Base-by-base conservation (phyloP, 2,329 filamentous ascomycete genomes). In the Phaeosphaeria sp. region DNA sequence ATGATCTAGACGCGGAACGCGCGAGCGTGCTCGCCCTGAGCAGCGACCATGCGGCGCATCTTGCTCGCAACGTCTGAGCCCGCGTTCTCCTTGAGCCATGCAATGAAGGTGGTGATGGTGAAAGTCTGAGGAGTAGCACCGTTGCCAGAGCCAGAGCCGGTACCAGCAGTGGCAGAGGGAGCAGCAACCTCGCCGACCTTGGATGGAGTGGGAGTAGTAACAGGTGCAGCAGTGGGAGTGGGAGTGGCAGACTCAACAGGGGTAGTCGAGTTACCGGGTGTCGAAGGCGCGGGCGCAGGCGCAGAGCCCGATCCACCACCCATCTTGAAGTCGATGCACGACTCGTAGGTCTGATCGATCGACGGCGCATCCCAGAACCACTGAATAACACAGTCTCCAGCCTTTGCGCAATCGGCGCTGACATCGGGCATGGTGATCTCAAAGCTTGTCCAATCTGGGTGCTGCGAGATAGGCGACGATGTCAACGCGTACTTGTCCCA, bases 261-360 rank as follows among this genome's bases (percentile, higher is more conserved):
- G 36, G 63, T 51, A 33, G 61, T 49, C 11, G 63, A 54, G 30
- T 58, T 40, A 36, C 54, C 52, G 27, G 55, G 51, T 17, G 57
- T 25, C 13, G 69, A 21, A 40, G 66, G 52, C 15, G 60, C 21
- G 57, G 62, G 33, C 50, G 51, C 40, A 11, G 51, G 39, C 15
- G 43, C 43, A 11, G 65, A 66, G 47, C 65, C 65, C 18, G 71
- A 70, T 51, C 72, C 71, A 60, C 72, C 77, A 49, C 72, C 71
- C 56, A 82, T 74, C 43, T 74, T 80, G 69, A 89, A 88, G 68
- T 89, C 87, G 51, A 88, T 78, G 74, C 87, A 89, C 49, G 82
- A 81, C 78, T 87, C 84, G 69, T 89, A 89, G 11, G 86, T 88
- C 80, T 89, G 87, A 56, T 83, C 67, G 59, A 85, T 82, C 53